A percentile compares a stretch with the other conserved stretches of the same genome.
phyloP scores from a whole-genome alignment of 2,329 filamentous ascomycete species.

The Aspergillus hortae region DNA sequence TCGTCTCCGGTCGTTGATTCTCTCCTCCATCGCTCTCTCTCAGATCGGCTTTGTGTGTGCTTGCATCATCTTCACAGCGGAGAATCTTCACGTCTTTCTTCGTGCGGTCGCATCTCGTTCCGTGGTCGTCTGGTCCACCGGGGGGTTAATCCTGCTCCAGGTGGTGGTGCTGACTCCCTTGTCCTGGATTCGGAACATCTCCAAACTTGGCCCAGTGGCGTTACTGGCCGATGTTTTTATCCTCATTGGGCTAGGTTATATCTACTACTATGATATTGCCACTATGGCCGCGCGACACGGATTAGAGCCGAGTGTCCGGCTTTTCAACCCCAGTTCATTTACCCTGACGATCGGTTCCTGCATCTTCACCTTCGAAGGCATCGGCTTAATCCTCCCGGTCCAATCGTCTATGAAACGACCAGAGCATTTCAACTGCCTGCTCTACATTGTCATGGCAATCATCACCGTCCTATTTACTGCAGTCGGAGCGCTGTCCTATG shows the following conservation, averaged over 20 bases:
- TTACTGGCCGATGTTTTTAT: constrained; percentile 91
- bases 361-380: constrained; percentile 96
- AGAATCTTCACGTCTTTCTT: constrained; percentile 67
- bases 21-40: constrained; percentile 68
- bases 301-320: constrained; percentile 75
- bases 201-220: constrained; percentile 89
- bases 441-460: constrained; percentile 85
- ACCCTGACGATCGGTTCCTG: constrained; percentile 95
- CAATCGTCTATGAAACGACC: constrained; percentile 93
- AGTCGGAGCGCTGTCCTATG: constrained; percentile 89
- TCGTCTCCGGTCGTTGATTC: constrained; percentile 62
- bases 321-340: constrained; percentile 87
- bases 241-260: constrained; percentile 79
- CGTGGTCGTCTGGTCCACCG: constrained; percentile 50
- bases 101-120: constrained; percentile 55
- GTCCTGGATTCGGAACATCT: constrained; percentile 88
- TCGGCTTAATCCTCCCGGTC: constrained; percentile 93
- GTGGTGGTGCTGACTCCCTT: constrained; percentile 90
- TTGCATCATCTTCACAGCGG: constrained; percentile 72
- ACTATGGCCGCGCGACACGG: constrained; percentile 69
- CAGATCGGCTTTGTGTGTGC: constrained; percentile 77
- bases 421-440: constrained; percentile 79
- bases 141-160: constrained; percentile 68
- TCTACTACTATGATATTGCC: constrained; percentile 89
- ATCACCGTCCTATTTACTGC: constrained; percentile 84